These are phyloP conservation scores for Venturia carpophila DNA, from an alignment of 2,329 filamentous ascomycete species.

Conservation along the genomic window DNA sequence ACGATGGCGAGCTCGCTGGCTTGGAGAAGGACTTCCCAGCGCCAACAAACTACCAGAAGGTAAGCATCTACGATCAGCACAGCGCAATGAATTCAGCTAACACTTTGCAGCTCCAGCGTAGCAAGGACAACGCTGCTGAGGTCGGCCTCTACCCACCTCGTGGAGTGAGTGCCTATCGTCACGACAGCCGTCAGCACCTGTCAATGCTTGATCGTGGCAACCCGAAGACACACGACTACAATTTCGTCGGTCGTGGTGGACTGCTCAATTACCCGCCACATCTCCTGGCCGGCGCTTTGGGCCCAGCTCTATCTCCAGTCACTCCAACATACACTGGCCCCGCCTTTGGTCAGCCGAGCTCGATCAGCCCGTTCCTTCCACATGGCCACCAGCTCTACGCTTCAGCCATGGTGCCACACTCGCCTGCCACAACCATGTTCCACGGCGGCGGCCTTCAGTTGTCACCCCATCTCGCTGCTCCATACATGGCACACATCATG, in stretches of 20 bases:
- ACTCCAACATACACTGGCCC: background rate
- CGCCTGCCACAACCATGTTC: slow-evolving; percentile 7
- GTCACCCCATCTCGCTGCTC: background rate
- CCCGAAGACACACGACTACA: background rate
- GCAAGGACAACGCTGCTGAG: slow-evolving; percentile 16
- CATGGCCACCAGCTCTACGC: slow-evolving; percentile 3
- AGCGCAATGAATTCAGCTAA: background rate
- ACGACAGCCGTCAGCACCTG: slow-evolving; percentile 10
- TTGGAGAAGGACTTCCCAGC: slow-evolving; percentile 17
- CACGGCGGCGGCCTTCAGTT: background rate
- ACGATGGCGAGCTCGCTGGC: slow-evolving; percentile 16
- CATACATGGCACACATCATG: slow-evolving; percentile 1
- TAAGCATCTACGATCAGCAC: background rate
- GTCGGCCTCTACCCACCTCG: slow-evolving; percentile 18
- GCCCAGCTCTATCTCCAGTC: slow-evolving; percentile 4
- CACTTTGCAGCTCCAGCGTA: slow-evolving; percentile 17
- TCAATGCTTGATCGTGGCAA: slow-evolving; percentile 13
- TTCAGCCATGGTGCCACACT: background rate
- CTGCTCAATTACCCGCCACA: slow-evolving; percentile 4
- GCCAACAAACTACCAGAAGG: slow-evolving; percentile 18
- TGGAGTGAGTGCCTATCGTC: slow-evolving; percentile 14
- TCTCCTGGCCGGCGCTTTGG: background rate
- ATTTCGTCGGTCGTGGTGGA: slow-evolving; percentile 1
- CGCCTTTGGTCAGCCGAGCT: slow-evolving; percentile 4
- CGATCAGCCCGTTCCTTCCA: background rate